Conservation (phyloP, 1,284 basidiomycete genomes). For the Trichosporon sp. region DNA sequence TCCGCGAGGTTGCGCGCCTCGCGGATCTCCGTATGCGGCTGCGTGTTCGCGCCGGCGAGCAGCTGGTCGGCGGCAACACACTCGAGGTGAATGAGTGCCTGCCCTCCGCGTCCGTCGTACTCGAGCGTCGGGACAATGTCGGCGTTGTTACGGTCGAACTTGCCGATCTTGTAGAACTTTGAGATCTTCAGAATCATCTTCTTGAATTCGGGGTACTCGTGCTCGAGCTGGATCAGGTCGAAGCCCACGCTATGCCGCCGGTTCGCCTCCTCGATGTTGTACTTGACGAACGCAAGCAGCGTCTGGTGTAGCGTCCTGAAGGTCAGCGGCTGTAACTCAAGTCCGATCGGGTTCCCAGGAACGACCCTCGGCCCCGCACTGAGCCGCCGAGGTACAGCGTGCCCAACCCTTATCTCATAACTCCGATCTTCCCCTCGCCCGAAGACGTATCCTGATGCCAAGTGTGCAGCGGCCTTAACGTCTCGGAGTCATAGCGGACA, state of each 20-base stretch:
- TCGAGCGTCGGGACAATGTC: constrained; percentile 1
- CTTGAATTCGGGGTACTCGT: constrained; percentile 1
- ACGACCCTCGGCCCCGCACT: neutral
- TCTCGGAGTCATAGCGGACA: neutral
- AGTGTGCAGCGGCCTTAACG: neutral
- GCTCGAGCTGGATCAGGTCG: constrained; percentile 2
- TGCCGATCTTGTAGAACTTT: constrained; percentile 1
- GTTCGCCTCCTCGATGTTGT: neutral
- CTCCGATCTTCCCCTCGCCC: neutral
- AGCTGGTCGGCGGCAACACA: neutral
- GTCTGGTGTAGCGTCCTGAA: neutral
- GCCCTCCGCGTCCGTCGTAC: neutral
- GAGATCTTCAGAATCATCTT: constrained; percentile 1
- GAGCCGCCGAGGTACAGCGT: neutral
- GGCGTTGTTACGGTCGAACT: constrained; percentile 1
- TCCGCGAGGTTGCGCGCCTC: neutral
- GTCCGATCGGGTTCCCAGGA: neutral
- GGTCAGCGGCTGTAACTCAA: neutral
- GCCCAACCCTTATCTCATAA: neutral
- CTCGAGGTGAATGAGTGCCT: constrained; percentile 1
- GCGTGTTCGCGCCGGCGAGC: neutral
- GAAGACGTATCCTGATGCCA: neutral
- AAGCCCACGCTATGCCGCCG: constrained; percentile 4
- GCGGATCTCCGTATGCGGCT: neutral
- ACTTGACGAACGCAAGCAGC: neutral